Base-by-base conservation (phyloP, 1,139 yeast genomes). In the Debaryomycetaceae sp. region DNA sequence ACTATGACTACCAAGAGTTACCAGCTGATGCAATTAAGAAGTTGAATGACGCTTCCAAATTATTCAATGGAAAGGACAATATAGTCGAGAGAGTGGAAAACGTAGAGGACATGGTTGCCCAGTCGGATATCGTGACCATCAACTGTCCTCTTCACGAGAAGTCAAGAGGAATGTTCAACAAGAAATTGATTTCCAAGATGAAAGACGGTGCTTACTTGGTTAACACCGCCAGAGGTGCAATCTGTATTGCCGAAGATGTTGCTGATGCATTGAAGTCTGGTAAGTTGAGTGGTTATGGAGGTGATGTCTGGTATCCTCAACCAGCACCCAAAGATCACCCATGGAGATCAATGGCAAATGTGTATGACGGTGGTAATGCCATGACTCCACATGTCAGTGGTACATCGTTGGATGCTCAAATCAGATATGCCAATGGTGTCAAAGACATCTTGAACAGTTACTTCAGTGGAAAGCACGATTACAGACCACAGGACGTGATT, bases 331-430 rank as follows among this genome's bases (percentile, higher is more conserved):
- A 68, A 48, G 76, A 78, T 60, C 90, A 85, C 59, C 90, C 91
- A 50, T 87, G 95, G 95, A 75, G 90, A 72, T 50, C 71, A 27
- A 80, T 85, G 84, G 61, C 68, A 44, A 83, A 83, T 74, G 69
- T 76, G 53, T 78, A 72, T 54, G 87, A 87, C 46, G 85, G 80
- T 37, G 93, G 93, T 54, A 87, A 87, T 58, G 93, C 93, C 48
- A 85, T 87, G 93, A 84, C 89, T 43, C 91, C 93, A 30, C 95
- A 87, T 60, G 79, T 83, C 51, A 81, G 88, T 45, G 95, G 95
- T 49, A 83, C 93, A 34, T 81, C 88, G 41, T 69, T 87, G 54
- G 95, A 86, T 63, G 93, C 95, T 39, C 95, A 87, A 69, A 71
- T 72, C 37, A 76, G 95, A 58, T 87, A 87, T 57, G 81, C 93